Evolutionary conservation across 495 filamentous ascomycete species (phyloP).

Genomic region (Lasiosphaeriaceae sp.): DNA sequence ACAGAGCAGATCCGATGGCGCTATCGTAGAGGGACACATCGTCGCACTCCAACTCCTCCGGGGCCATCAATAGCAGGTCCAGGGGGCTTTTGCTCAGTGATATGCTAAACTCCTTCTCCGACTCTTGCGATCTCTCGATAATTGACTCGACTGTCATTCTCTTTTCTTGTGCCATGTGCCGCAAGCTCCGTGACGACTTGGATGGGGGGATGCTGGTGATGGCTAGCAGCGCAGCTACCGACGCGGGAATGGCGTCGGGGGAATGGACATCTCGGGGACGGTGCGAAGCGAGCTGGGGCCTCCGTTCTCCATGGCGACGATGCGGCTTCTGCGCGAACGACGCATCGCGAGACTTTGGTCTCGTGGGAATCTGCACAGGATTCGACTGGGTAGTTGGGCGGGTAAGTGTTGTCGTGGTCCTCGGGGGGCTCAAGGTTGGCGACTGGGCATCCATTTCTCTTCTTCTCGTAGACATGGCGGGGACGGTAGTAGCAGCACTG

Average conservation of each 20-base stretch:
- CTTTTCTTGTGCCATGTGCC: slow-evolving; percentile 24
- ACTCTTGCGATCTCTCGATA: slow-evolving; percentile 43
- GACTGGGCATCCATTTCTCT: slow-evolving; percentile 21
- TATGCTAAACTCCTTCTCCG: slow-evolving; percentile 47
- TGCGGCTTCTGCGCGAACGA: slow-evolving; percentile 26
- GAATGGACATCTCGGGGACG: slow-evolving; percentile 39
- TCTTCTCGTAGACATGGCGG: slow-evolving; percentile 26
- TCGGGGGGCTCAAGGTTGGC: slow-evolving; percentile 25
- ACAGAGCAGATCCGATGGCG: slow-evolving; percentile 36
- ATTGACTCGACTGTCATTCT: slow-evolving; percentile 49
- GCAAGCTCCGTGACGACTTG: slow-evolving; percentile 23
- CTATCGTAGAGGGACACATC: slow-evolving; percentile 43
- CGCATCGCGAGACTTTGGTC: slow-evolving; percentile 29
- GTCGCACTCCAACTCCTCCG: slow-evolving; percentile 51
- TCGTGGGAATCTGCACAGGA: slow-evolving; percentile 44
- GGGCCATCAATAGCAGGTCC: slow-evolving; percentile 51
- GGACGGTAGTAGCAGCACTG: slow-evolving; percentile 7
- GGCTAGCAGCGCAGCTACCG: slow-evolving; percentile 57
- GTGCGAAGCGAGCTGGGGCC: slow-evolving; percentile 10
- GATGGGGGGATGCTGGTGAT: slow-evolving; percentile 56
- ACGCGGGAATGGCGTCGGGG: slow-evolving; percentile 51
- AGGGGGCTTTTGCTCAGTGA: slow-evolving; percentile 45
- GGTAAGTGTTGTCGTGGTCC: slow-evolving; percentile 25
- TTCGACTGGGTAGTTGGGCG: slow-evolving; percentile 37
- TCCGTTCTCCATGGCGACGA: slow-evolving; percentile 16